Base-by-base conservation (phyloP, 768 basidiomycete species). In the Pluteus cervinus region DNA sequence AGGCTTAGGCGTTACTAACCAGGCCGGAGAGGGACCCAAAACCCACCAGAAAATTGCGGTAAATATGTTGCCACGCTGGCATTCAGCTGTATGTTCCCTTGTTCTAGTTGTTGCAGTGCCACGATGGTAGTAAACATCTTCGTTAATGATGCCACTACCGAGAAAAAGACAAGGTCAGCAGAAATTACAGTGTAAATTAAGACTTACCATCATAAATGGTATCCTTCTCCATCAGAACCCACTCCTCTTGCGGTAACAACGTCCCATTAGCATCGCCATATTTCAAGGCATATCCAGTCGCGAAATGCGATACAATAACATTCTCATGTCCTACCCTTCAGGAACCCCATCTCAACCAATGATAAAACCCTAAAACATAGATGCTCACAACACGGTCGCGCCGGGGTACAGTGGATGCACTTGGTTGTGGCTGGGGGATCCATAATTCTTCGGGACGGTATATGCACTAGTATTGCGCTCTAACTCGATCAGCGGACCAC, bases 141-240 rank as follows among this genome's bases (percentile, higher is more conserved):
- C 23, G 55, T 55, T 29, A 57, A 40, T n/a, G 55, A 57, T 3
- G 55, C 55, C 55, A 57, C 55, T 57, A 24, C 26, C 11, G 15
- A 25, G 15, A 16, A 36, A 18, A 31, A 26, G 37, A 14, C 10
- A 15, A 33, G 7, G 14, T 36, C 22, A 24, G 15, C 14, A n/a
- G 16, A 6, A 2, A 26, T 28, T 10, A 23, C 14, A 22, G 28
- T 8, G 7, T 3, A 8, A 18, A 24, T n/a, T 22, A 15, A 11
- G 24, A 46, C 53, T 15, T 33, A 57, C 55, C 52, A 30, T 55
- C 55, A 18, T 52, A 55, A 5, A 57, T 50, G 4, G 50, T 53
- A 33, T 55, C 46, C 28, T 51, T 50, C 24, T 36, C 24, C 16
- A 48, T 40, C 7, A 33, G 18, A 18, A 57, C 39, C 44, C 43